Base-by-base conservation (phyloP, 1,284 basidiomycete genomes). In the Ustilago bromivora region DNA sequence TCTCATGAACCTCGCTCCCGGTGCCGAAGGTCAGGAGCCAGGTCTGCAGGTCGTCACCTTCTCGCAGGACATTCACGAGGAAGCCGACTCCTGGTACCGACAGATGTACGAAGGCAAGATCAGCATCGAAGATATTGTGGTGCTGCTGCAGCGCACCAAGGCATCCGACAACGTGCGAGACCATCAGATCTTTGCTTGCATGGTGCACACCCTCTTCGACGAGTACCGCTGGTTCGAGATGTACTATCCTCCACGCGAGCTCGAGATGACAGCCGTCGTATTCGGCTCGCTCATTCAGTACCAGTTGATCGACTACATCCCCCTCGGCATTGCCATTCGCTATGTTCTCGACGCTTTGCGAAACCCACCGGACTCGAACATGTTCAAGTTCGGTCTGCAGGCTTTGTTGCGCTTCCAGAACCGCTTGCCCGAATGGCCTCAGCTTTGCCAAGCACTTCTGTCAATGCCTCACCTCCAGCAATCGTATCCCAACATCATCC, bases 141-240 rank as follows among this genome's bases (percentile, higher is more conserved):
- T 90, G 23, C 91, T 96, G 86, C 90, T 99, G 46, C 92, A 94
- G 87, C 91, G 91, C 57, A 91, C 92, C 88, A 94, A 96, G 84
- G 90, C 90, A 62, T 97, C 96, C 31, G 89, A 90, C 34, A 94
- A 93, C 81, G 86, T 91, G 46, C 92, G 92, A 74, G 95, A 98
- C 81, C 94, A 96, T 85, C 94, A 99, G 88, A 91, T 98, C 69
- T 98, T 99, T 85, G 97, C 96, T 13, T 98, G 96, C 90, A 96
- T 98, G 91, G 91, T 99, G 59, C 96, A 98, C 88, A 97, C 98
- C 88, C 91, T 99, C 61, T 99, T 99, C 87, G 97, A 99, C 90
- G 97, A 99, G 89, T 98, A 98, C 91, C 95, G 96, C 85, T 99
- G 98, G 89, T 98, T 99, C 91, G 94, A 97, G 86, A 93, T 94